These are phyloP conservation scores for Zhuliangozyma blackwelliae DNA, from an alignment of 1,139 yeast genomes.

Conservation along the genomic window DNA sequence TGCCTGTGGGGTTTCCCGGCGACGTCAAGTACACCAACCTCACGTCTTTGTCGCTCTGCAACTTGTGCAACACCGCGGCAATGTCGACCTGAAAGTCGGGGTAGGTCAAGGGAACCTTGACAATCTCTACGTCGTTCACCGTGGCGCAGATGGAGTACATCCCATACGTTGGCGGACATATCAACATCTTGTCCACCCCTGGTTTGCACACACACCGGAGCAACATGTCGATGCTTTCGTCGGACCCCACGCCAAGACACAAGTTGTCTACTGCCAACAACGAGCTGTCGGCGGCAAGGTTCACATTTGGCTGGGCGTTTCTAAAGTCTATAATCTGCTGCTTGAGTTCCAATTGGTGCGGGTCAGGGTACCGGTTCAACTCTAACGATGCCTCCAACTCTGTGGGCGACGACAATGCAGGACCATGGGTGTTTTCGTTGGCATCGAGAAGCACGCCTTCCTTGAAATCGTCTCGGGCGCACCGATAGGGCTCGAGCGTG, in stretches of 20 bases:
- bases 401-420: slow-evolving; percentile 46
- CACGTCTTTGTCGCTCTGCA: slow-evolving; percentile 55
- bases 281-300: slow-evolving; percentile 11
- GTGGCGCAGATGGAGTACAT: slow-evolving; percentile 92
- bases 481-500: slow-evolving; percentile 80
- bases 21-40: slow-evolving; percentile 85
- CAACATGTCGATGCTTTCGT: slow-evolving; percentile 87
- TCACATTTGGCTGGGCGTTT: slow-evolving; percentile 42
- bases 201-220: slow-evolving; percentile 85
- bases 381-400: slow-evolving; percentile 34
- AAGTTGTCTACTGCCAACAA: slow-evolving; percentile 59
- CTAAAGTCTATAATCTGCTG: slow-evolving; percentile 67
- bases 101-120: slow-evolving; percentile 58
- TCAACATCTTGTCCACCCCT: slow-evolving; percentile 71
- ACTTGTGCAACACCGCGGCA: slow-evolving; percentile 47
- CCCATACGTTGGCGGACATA: slow-evolving; percentile 96
- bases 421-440: slow-evolving; percentile 93
- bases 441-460: slow-evolving; percentile 90
- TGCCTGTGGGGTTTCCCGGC: slow-evolving; percentile 97
- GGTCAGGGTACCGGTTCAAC: slow-evolving; percentile 92
- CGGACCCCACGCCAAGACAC: slow-evolving; percentile 96
- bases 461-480: slow-evolving; percentile 91
- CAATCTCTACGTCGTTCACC: slow-evolving; percentile 79
- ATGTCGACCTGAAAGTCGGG: slow-evolving; percentile 65
- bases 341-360: slow-evolving; percentile 84